Conservation (phyloP, 2,329 filamentous ascomycete species). For the Tolypocladium capitatum region DNA sequence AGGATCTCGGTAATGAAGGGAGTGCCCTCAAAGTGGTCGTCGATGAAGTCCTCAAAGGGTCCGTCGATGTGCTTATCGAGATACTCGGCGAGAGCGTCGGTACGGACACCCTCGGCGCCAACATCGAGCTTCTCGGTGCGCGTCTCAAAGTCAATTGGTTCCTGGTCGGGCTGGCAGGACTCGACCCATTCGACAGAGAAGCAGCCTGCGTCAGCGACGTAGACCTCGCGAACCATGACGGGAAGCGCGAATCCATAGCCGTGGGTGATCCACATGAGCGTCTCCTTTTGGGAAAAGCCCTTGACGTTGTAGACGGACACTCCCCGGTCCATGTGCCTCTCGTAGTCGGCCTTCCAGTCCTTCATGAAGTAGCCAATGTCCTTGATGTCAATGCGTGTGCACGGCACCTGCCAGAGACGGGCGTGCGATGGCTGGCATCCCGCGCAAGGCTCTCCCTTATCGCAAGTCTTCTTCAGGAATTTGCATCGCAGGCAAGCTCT, state of each 20-base stretch:
- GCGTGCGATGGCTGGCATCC: conserved; percentile 94
- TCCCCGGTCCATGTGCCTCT: conserved; percentile 73
- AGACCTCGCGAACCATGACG: conserved; percentile 88
- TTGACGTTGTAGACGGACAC: conserved; percentile 94
- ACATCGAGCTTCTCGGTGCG: conserved; percentile 82
- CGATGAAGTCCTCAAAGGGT: conserved; percentile 84
- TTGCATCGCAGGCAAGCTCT: conserved; percentile 91
- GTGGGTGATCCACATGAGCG: conserved; percentile 82
- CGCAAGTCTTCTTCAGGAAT: conserved; percentile 98
- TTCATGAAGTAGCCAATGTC: conserved; percentile 98
- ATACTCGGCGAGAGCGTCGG: conserved; percentile 73
- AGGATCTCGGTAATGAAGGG: conserved; percentile 91
- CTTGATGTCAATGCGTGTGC: conserved; percentile 96
- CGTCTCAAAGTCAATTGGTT: conserved; percentile 70
- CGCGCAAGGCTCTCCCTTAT: conserved; percentile 91
- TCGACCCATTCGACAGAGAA: conserved; percentile 93
- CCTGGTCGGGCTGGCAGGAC: conserved; percentile 51
- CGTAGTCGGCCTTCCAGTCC: conserved; percentile 96
- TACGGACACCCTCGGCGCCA: conserved; percentile 75
- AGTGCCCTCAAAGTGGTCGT: conserved; percentile 92
- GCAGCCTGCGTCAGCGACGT: conserved; percentile 80
- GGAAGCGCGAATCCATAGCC: conserved; percentile 89
- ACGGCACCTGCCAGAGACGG: conserved; percentile 91
- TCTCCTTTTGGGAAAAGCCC: conserved; percentile 57
- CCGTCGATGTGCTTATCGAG: conserved; percentile 90